Conservation (phyloP, 2,329 filamentous ascomycete species). For the Cytospora schulzeri region DNA sequence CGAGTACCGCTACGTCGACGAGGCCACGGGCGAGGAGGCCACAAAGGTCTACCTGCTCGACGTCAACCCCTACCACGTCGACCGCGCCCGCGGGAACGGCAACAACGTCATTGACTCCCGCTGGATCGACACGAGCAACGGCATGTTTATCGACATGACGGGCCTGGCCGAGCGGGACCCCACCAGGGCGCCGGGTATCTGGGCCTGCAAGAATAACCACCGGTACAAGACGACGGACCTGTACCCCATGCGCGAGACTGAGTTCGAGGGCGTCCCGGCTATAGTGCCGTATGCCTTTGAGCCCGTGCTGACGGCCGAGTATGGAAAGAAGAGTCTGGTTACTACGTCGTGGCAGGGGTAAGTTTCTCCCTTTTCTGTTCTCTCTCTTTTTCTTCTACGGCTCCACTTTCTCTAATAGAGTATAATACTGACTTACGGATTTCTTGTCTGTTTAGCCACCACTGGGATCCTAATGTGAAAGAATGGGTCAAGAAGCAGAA, state of each 20-base stretch:
- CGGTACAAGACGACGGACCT: constrained; percentile 70
- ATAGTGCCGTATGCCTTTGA: constrained; percentile 71
- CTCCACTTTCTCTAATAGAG: background rate
- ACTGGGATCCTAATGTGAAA: constrained; percentile 59
- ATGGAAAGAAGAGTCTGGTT: constrained; percentile 62
- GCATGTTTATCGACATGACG: constrained; percentile 83
- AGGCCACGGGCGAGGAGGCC: constrained; percentile 43
- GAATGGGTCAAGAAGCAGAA: constrained; percentile 56
- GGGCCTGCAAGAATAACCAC: constrained; percentile 82
- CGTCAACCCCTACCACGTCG: constrained; percentile 70
- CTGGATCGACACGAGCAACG: constrained; percentile 77
- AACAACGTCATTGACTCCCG: constrained; percentile 81
- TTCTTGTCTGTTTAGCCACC: constrained; percentile 51
- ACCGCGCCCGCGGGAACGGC: constrained; percentile 65
- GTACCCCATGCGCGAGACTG: constrained; percentile 72
- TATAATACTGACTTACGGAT: constrained; percentile 27
- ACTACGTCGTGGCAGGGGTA: constrained; percentile 64
- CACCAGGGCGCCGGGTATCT: constrained; percentile 60
- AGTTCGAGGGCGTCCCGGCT: constrained; percentile 73
- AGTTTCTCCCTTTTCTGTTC: constrained; percentile 36
- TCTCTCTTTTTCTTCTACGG: background rate
- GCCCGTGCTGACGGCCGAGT: constrained; percentile 66
- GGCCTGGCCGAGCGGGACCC: constrained; percentile 70
- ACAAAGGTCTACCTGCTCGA: constrained; percentile 69
- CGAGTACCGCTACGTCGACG: constrained; percentile 51